These are phyloP conservation scores for Laguncularia racemosa DNA, from an alignment of 345 rosid species.

Conservation along the genomic window DNA sequence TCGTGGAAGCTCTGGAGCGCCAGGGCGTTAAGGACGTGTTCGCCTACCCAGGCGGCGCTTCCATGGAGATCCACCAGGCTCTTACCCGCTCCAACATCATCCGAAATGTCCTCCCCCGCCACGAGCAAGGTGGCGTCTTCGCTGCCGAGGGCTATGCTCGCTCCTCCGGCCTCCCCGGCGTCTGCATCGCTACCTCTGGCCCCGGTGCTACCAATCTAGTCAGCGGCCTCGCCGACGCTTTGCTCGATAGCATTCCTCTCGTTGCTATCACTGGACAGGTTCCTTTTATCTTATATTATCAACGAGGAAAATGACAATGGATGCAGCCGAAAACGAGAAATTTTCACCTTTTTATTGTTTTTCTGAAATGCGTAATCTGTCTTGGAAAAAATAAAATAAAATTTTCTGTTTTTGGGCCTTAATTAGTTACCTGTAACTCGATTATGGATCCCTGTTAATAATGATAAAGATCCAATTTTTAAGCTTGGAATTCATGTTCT, in stretches of 20 bases:
- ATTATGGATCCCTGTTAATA: no score
- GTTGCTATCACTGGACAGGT: conserved; percentile 92
- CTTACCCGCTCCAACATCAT: conserved; percentile 73
- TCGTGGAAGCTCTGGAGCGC: conserved; percentile 87
- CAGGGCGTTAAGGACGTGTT: conserved; percentile 75
- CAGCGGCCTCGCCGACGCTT: conserved; percentile 82
- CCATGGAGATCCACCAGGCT: conserved; percentile 99
- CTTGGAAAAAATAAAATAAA: no score
- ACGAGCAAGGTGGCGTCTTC: conserved; percentile 93
- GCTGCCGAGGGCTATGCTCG: conserved; percentile 96
- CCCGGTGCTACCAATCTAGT: conserved; percentile 92
- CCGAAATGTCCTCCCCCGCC: conserved; percentile 87
- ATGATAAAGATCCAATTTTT: no score
- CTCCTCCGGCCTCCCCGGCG: conserved; percentile 75
- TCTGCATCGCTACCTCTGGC: conserved; percentile 94
- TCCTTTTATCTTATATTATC: conserved; percentile 4
- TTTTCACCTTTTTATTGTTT: no score
- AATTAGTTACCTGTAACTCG: no score
- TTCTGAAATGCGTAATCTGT: no score
- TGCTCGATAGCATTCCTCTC: conserved; percentile 86
- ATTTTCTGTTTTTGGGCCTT: no score
- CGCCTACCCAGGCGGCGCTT: conserved; percentile 95
- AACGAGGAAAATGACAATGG: no score
- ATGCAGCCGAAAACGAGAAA: no score
- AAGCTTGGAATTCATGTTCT: background rate